Base-by-base conservation (phyloP, 1,284 basidiomycete species). In the Chalciporus sp. region DNA sequence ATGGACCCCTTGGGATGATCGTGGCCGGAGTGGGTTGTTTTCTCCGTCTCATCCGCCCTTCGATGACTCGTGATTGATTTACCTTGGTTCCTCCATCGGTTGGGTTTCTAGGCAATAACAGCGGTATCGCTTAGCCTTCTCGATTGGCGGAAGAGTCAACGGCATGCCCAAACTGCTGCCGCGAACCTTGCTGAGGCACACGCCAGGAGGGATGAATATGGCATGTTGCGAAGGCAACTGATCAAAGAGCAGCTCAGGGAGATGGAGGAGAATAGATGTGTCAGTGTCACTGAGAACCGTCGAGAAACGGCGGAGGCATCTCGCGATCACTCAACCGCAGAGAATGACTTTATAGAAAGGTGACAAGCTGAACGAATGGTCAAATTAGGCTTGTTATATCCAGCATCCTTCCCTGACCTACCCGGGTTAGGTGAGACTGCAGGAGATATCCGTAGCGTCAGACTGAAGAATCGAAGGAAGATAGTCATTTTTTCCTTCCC, bases 121-220 rank as follows among this genome's bases (percentile, higher is more conserved):
- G 52, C 55, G 8, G 37, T 50, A 45, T 28, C 39, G 33, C 53
- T 51, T 1, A 35, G 49, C 5, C 59, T 58, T 41, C 60, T 61
- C 11, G 58, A 60, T 52, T 12, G 65, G 39, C 28, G 66, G 64
- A 45, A 60, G 10, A 55, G 63, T 11, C 55, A 56, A 47, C 58
- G 64, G 26, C 66, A 66, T 8, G 70, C 79, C 35, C 50, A 55
- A 17, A 61, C 65, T 4, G 78, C 79, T 0, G 68, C 76, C 17
- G 65, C 67, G 11, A 78, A 78, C 59, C 71, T 81, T 7, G 71
- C 76, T 0, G 68, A 72, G 46, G 78, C 78, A 4, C 66, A 77
- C 14, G 61, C 62, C 14, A 78, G 77, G 17, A 78, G 75, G 12
- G 65, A 71, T 31, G 66, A 73, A 49, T 67, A 68, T 58, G 78